Evolutionary conservation across 345 rosid genomes (phyloP), one percentile per base, ranked within the genome.

Genomic region (Noccaea bulbosa): DNA sequence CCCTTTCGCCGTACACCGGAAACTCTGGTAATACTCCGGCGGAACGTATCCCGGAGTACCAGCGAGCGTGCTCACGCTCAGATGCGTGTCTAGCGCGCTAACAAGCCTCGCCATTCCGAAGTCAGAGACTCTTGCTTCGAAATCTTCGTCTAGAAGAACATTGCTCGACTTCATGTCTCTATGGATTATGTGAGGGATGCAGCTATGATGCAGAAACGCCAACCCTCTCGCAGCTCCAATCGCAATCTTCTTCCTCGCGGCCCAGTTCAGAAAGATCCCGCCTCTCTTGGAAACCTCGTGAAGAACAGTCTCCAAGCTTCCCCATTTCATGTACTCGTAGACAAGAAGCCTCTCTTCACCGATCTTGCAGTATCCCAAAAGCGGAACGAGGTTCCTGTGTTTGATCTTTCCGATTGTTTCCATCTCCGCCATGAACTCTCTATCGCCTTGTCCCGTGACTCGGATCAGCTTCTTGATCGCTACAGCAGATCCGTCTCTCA

Each of bases 11-110:
- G 98, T 93, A 87, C 98, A 93, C 59, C 94, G 81, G 47, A 93
- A 93, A 77, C 98, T 93, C 85, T 93, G 98, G 71, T 93, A 93
- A 71, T 93, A 93, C 82, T 93, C 98, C 0, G 97, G 97, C 1
- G 98, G 98, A 17, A 93, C 98, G 52, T 93, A 93, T n/a, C 98
- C 98, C 0, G 98, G 98, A 22, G 98, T 93, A 54, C 98, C 98
- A 2, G 99, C 92, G 45, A 93, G 93, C 20, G 97, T 93, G 82
- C 98, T 93, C 64, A 93, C 98, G 14, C 97, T 91, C 10, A 93
- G 92, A 81, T 93, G 98, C 8, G 98, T 88, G 69, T 93, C 98
- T 8, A 88, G 85, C 20, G 97, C 97, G 61, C 84, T 93, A 40
- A 90, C 96, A 72, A 93, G 78, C 60, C 98, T 86, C 4, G 98